Conservation (phyloP, 78 protist genomes). For the Dictyostelium capitatum region DNA sequence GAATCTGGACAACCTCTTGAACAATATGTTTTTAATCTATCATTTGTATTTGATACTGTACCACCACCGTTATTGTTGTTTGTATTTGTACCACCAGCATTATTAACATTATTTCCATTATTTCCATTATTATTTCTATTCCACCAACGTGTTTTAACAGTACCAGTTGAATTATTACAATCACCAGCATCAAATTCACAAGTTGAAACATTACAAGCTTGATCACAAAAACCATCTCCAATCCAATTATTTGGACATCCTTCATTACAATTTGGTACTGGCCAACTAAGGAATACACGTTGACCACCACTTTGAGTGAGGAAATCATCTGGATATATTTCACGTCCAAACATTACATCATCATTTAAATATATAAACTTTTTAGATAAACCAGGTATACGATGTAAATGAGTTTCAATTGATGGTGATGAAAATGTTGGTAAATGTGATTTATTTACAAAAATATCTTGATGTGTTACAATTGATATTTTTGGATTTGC, state of each 20-base stretch:
- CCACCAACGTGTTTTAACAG: slow-evolving; percentile 65
- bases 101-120: neutral
- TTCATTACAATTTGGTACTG: slow-evolving; percentile 95
- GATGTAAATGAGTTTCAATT: slow-evolving; percentile 96
- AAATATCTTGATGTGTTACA: slow-evolving; percentile 90
- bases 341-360: slow-evolving; percentile 95
- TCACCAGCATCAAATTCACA: slow-evolving; percentile 96
- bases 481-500: slow-evolving; percentile 87
- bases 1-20: slow-evolving; percentile 92
- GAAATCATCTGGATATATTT: slow-evolving; percentile 95
- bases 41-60: neutral
- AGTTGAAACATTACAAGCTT: slow-evolving; percentile 89
- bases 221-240: slow-evolving; percentile 96
- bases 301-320: slow-evolving; percentile 78
- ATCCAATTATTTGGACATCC: slow-evolving; percentile 95
- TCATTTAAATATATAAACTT: slow-evolving; percentile 97
- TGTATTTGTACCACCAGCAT: neutral
- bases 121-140: neutral
- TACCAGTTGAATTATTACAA: slow-evolving; percentile 84
- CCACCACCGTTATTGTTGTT: neutral
- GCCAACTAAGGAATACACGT: slow-evolving; percentile 92
- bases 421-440: slow-evolving; percentile 98
- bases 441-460: slow-evolving; percentile 86
- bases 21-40: slow-evolving; percentile 68
- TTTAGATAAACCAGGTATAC: slow-evolving; percentile 95